Evolutionary conservation across 2,329 filamentous ascomycete genomes (phyloP).

Genomic region (Arthrobotrys sinensis): DNA sequence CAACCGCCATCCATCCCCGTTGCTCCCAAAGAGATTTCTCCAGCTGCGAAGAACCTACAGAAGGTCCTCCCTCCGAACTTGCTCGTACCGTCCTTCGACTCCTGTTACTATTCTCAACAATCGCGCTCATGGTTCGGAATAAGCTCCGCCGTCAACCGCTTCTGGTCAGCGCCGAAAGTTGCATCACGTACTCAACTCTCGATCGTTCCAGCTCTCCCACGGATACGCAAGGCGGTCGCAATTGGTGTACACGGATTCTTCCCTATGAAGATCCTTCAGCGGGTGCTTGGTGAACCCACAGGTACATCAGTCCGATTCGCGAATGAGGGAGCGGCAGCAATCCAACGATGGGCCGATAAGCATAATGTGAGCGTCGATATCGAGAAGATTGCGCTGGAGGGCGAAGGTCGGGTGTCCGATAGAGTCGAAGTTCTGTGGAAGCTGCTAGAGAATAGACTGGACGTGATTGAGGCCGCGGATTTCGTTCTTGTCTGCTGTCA

Average conservation of each 20-base stretch:
- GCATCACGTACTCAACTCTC: conserved; percentile 80
- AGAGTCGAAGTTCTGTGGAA: conserved; percentile 95
- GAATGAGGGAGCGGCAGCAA: conserved; percentile 85
- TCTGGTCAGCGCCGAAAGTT: conserved; percentile 69
- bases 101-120: conserved; percentile 67
- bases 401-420: conserved; percentile 91
- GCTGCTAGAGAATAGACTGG: conserved; percentile 92
- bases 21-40: conserved; percentile 64
- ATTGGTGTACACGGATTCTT: conserved; percentile 97
- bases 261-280: conserved; percentile 87
- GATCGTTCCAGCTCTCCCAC: conserved; percentile 77
- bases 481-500: conserved; percentile 94
- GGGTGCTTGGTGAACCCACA: conserved; percentile 92
- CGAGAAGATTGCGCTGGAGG: conserved; percentile 93
- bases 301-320: conserved; percentile 96
- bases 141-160: conserved; percentile 70
- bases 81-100: conserved; percentile 70
- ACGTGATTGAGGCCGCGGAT: conserved; percentile 88
- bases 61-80: conserved; percentile 68
- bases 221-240: conserved; percentile 86
- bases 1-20: conserved; percentile 66
- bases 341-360: conserved; percentile 83
- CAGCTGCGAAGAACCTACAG: conserved; percentile 64
- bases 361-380: conserved; percentile 84
- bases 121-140: conserved; percentile 66